These are phyloP conservation scores for Elongisporangium senticosum DNA, from an alignment of 352 stramenopile genomes.

Conservation along the genomic window DNA sequence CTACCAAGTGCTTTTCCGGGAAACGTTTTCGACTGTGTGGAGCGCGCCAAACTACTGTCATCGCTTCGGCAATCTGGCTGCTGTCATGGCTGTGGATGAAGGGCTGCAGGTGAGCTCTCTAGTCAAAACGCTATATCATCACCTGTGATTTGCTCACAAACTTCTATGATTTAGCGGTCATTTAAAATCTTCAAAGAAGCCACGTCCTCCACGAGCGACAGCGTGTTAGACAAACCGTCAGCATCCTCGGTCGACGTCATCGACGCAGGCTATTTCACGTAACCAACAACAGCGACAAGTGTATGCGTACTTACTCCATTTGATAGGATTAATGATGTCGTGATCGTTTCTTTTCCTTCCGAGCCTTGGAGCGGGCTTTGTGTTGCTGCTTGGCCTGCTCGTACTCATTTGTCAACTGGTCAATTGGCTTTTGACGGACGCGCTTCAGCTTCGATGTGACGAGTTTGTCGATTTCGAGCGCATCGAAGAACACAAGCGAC, in stretches of 20 bases:
- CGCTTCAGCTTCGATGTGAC: conserved; percentile 76
- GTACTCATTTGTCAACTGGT: conserved; percentile 58
- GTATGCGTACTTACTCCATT: conserved; percentile 1
- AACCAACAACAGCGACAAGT: conserved; percentile 9
- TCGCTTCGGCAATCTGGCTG: conserved; percentile 69
- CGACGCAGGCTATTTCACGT: conserved; percentile 85
- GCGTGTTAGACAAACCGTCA: conserved; percentile 61
- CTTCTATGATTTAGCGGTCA: conserved; percentile 29
- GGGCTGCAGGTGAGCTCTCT: conserved; percentile 35
- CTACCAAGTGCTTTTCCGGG: conserved; percentile 70
- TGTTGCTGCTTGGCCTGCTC: conserved; percentile 77
- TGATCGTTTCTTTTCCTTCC: conserved; percentile 75
- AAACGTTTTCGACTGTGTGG: conserved; percentile 81
- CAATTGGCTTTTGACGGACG: conserved; percentile 49
- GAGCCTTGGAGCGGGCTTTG: conserved; percentile 63
- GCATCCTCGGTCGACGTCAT: conserved; percentile 63
- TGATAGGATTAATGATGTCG: conserved; percentile 23
- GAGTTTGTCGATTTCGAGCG: conserved; percentile 82
- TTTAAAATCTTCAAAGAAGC: conserved; percentile 87
- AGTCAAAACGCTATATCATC: too few species aligned
- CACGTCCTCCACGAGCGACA: conserved; percentile 53
- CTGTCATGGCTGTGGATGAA: conserved; percentile 67
- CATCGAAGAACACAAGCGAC: conserved; percentile 78
- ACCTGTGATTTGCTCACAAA: neutral
- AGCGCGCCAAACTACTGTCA: conserved; percentile 88